These are phyloP conservation scores for Dioscorea zingiberensis DNA, from an alignment of 106 monocot species.

Conservation along the genomic window DNA sequence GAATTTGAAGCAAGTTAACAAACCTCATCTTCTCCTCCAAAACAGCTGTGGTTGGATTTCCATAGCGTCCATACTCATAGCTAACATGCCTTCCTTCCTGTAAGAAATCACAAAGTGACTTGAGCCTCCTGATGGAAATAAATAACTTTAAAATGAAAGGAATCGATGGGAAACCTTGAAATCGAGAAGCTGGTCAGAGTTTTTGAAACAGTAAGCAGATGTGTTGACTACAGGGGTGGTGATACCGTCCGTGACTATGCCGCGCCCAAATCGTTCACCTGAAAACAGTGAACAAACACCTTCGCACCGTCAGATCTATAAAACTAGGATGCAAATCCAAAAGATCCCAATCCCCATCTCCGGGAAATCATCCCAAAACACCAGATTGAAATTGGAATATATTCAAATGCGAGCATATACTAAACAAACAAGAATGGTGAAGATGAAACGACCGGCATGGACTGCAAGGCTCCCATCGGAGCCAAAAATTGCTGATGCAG, in stretches of 20 bases:
- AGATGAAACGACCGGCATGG: constrained; percentile 60
- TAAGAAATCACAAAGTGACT: background rate
- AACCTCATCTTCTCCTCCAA: constrained; percentile 96
- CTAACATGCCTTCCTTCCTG: constrained; percentile 90
- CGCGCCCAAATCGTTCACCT: constrained; percentile 90
- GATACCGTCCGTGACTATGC: constrained; percentile 65
- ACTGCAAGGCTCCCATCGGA: constrained; percentile 80
- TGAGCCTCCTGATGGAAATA: no score
- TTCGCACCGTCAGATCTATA: no score
- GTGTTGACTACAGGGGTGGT: constrained; percentile 92
- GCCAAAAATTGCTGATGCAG: constrained; percentile 17
- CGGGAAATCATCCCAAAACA: no score
- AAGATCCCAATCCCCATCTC: no score
- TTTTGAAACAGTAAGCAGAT: constrained; percentile 91
- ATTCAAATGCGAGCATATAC: no score
- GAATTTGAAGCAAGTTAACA: background rate
- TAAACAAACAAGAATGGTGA: background rate
- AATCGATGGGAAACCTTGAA: constrained; percentile 47
- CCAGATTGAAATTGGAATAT: no score
- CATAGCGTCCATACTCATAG: constrained; percentile 95
- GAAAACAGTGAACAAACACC: background rate
- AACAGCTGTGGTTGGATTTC: constrained; percentile 85
- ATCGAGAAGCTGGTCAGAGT: constrained; percentile 81
- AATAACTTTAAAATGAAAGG: no score
- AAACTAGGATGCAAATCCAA: no score